These are phyloP conservation scores for Conoideocrella luteorostrata DNA, from an alignment of 2,329 filamentous ascomycete species.

Conservation along the genomic window DNA sequence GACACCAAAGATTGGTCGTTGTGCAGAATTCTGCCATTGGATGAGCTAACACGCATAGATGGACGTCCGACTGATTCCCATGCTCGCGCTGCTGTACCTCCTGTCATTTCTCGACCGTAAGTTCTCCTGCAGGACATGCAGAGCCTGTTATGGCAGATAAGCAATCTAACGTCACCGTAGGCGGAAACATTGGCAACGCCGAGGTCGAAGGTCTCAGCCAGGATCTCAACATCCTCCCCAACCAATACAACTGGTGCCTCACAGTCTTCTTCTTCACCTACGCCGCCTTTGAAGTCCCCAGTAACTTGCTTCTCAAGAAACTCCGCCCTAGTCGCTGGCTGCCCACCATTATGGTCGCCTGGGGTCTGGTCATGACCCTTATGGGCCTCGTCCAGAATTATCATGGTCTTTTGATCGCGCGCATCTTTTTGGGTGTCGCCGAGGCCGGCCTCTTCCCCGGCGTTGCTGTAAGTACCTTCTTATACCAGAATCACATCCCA, in stretches of 20 bases:
- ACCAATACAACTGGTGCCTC: slow-evolving; percentile 66
- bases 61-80: slow-evolving; percentile 47
- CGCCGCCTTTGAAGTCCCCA: slow-evolving; percentile 67
- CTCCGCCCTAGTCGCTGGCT: slow-evolving; percentile 69
- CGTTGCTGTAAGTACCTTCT: slow-evolving; percentile 37
- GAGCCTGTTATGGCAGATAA: background rate
- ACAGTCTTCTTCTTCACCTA: slow-evolving; percentile 76
- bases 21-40: background rate
- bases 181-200: slow-evolving; percentile 60
- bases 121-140: slow-evolving; percentile 8
- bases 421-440: slow-evolving; percentile 56
- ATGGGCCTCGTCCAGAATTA: slow-evolving; percentile 48
- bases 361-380: slow-evolving; percentile 41
- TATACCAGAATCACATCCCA: background rate
- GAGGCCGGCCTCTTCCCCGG: slow-evolving; percentile 64
- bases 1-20: slow-evolving; percentile 8
- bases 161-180: slow-evolving; percentile 12
- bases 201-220: slow-evolving; percentile 55
- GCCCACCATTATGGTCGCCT: slow-evolving; percentile 66
- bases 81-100: slow-evolving; percentile 62
- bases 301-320: slow-evolving; percentile 69
- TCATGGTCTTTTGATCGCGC: slow-evolving; percentile 39
- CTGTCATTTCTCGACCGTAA: slow-evolving; percentile 60
- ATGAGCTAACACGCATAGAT: slow-evolving; percentile 28
- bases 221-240: slow-evolving; percentile 49